These are phyloP conservation scores for Leptographium flavum DNA, from an alignment of 2,329 filamentous ascomycete species.

Conservation along the genomic window DNA sequence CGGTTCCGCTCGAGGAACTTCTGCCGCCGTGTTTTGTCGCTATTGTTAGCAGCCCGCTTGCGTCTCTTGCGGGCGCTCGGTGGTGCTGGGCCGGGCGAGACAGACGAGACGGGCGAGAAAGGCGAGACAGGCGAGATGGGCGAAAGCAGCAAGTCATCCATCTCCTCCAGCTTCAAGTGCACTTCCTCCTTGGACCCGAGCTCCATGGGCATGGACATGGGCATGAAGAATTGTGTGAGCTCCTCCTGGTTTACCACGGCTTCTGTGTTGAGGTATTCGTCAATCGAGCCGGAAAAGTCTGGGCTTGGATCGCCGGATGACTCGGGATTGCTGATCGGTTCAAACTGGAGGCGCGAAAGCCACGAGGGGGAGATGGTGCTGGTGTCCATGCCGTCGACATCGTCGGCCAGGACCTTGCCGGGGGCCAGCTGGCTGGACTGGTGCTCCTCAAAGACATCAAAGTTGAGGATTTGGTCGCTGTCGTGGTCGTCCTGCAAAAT, in stretches of 20 bases:
- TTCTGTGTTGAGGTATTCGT: background rate
- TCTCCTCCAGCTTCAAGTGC: background rate
- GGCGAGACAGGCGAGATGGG: background rate
- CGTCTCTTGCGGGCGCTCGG: background rate
- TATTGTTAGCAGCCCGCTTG: conserved; percentile 1
- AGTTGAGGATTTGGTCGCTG: background rate
- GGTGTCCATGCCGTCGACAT: background rate
- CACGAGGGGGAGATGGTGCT: background rate
- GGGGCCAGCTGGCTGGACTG: background rate
- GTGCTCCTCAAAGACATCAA: background rate
- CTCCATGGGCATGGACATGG: background rate
- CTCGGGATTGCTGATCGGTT: background rate
- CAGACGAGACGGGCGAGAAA: background rate
- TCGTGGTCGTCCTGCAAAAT: background rate
- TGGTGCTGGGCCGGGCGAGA: background rate
- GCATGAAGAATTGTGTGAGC: too few relatives aligned
- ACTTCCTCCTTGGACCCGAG: background rate
- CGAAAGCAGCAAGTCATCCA: background rate
- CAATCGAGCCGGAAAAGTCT: background rate
- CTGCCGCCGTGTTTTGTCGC: conserved; percentile 30
- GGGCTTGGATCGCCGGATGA: background rate
- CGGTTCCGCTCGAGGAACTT: conserved; percentile 57
- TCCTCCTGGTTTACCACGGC: background rate
- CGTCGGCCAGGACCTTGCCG: background rate
- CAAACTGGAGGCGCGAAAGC: background rate